Percentiles rank a stretch among this genome's conserved stretches.
Conservation (phyloP, 768 basidiomycete species). For the Vararia minispora region DNA sequence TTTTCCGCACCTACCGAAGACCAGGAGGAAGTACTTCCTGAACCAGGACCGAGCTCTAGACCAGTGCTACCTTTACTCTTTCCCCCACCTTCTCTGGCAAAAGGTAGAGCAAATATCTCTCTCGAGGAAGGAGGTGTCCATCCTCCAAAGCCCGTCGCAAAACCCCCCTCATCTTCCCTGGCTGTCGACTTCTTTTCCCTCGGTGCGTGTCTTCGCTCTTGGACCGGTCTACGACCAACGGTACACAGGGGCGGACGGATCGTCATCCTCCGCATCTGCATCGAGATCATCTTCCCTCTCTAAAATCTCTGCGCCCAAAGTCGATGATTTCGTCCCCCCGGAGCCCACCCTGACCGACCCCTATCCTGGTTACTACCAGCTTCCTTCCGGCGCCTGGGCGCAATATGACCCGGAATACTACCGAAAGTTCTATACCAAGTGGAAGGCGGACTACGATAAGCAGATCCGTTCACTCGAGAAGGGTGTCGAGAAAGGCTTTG, state of each 20-base stretch:
- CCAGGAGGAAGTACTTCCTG: slow-evolving; percentile 15
- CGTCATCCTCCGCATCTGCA: slow-evolving; percentile 16
- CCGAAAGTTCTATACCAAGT: slow-evolving; percentile 53
- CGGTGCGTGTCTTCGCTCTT: slow-evolving; percentile 25
- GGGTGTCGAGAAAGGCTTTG: slow-evolving; percentile 55
- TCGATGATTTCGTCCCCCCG: slow-evolving; percentile 61
- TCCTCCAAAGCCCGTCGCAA: slow-evolving; percentile 6
- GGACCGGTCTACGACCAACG: not conserved
- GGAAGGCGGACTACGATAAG: slow-evolving; percentile 62
- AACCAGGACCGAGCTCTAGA: slow-evolving; percentile 1
- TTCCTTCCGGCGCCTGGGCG: slow-evolving; percentile 73
- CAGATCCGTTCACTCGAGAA: slow-evolving; percentile 69
- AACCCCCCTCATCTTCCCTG: slow-evolving; percentile 20
- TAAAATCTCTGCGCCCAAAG: slow-evolving; percentile 47
- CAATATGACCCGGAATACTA: slow-evolving; percentile 66
- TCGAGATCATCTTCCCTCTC: slow-evolving; percentile 17
- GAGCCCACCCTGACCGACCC: slow-evolving; percentile 64
- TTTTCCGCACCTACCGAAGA: slow-evolving; percentile 19
- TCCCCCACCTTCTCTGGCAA: slow-evolving; percentile 46
- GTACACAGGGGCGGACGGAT: not conserved
- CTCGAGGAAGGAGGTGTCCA: slow-evolving; percentile 18
- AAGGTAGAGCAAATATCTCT: slow-evolving; percentile 42
- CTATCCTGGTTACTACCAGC: slow-evolving; percentile 81
- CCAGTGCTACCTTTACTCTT: slow-evolving; percentile 28
- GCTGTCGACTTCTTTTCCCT: slow-evolving; percentile 61